Evolutionary conservation across 345 rosid species (phyloP), one percentile per base, ranked within the genome.

Genomic region (Punica granatum): DNA sequence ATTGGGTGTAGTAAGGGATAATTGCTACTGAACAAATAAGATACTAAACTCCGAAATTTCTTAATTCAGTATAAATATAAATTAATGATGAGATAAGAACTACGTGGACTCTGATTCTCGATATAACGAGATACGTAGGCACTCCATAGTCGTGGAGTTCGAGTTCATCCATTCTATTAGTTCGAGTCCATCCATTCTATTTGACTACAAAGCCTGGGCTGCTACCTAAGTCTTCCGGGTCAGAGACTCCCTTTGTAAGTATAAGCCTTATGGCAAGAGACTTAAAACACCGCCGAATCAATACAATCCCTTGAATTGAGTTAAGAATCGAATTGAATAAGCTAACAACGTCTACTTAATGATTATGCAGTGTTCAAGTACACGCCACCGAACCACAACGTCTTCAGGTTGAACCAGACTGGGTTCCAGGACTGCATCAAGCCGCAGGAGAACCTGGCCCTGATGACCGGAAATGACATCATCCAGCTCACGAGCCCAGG

Each of bases 141-240:
- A n/a, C n/a, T n/a, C n/a, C n/a, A n/a, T n/a, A n/a, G n/a, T n/a
- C n/a, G n/a, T n/a, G n/a, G n/a, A n/a, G n/a, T n/a, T n/a, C n/a
- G n/a, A n/a, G n/a, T n/a, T n/a, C n/a, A n/a, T n/a, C n/a, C n/a
- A n/a, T n/a, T n/a, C n/a, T n/a, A n/a, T n/a, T n/a, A n/a, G n/a
- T n/a, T n/a, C n/a, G n/a, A n/a, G n/a, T n/a, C n/a, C n/a, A n/a
- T n/a, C n/a, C n/a, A n/a, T n/a, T n/a, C n/a, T n/a, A n/a, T 65
- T 64, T 69, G 75, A 84, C 68, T 74, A 76, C 69, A 63, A 46
- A 9, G 44, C 67, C 48, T 81, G 80, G 79, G 74, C 83, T 36
- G 16, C 58, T 0, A 69, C 32, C 63, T 79, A 71, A 43, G 32
- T 61, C 26, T 74, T 81, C 36, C 68, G 5, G 0, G 76, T 79